Conservation (phyloP, 192 early-diverging fungal genomes). For the Podila clonocystis region DNA sequence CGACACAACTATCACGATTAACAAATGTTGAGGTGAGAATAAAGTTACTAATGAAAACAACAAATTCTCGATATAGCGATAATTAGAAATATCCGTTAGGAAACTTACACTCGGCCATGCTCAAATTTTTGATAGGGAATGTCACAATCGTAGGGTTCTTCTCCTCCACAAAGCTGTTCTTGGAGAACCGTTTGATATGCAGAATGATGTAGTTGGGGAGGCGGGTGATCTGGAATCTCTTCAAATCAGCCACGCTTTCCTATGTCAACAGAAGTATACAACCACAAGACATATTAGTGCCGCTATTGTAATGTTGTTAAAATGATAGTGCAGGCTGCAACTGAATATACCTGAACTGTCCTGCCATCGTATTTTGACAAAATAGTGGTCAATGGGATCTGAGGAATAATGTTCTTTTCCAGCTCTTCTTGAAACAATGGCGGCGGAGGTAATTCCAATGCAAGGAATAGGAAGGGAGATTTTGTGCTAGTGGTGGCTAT, state of each 20-base stretch:
- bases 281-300: neutral
- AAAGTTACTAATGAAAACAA: neutral
- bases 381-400: conserved; percentile 84
- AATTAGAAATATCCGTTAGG: too few species aligned
- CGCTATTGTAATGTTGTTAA: neutral
- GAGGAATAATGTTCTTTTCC: conserved; percentile 91
- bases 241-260: conserved; percentile 64
- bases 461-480: conserved; percentile 87
- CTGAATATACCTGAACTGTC: conserved; percentile 63
- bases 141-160: conserved; percentile 99
- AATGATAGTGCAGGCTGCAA: neutral
- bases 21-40: neutral
- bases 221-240: conserved; percentile 76
- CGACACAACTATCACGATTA: conserved; percentile 35
- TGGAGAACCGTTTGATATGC: conserved; percentile 90
- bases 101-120: conserved; percentile 81
- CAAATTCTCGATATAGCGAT: neutral
- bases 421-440: conserved; percentile 91
- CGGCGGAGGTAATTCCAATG: conserved; percentile 89
- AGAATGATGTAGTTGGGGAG: conserved; percentile 91
- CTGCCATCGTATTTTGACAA: conserved; percentile 88
- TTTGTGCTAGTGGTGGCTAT: conserved; percentile 63
- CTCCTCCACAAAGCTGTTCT: conserved; percentile 83
- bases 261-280: conserved; percentile 11
- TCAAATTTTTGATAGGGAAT: conserved; percentile 87